Conservation (phyloP, 2,329 filamentous ascomycete genomes). For the Sphaerulina musiva region DNA sequence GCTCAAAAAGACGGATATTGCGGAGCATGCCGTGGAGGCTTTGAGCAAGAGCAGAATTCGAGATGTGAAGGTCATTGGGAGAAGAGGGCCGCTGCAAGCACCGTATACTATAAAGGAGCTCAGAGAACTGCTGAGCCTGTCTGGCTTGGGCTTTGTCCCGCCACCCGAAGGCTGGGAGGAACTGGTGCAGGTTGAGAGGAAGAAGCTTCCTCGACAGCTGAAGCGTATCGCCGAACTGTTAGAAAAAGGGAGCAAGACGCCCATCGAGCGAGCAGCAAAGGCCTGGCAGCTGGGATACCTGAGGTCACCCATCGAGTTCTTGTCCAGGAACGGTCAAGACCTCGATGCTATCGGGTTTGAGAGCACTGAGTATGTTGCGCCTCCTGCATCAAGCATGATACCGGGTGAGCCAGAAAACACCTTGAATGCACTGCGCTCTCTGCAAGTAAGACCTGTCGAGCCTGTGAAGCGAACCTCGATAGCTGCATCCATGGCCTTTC, state of each 20-base stretch:
- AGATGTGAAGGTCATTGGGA: slow-evolving; percentile 77
- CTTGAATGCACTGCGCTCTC: slow-evolving; percentile 27
- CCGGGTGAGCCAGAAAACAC: slow-evolving; percentile 26
- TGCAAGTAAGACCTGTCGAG: slow-evolving; percentile 30
- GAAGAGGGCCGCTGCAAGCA: slow-evolving; percentile 75
- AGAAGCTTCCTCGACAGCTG: slow-evolving; percentile 65
- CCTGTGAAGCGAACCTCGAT: slow-evolving; percentile 37
- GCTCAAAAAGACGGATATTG: slow-evolving; percentile 78
- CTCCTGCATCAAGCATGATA: slow-evolving; percentile 15
- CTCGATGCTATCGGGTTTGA: slow-evolving; percentile 65
- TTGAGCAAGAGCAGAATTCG: slow-evolving; percentile 67
- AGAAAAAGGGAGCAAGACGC: slow-evolving; percentile 60
- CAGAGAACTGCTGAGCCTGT: slow-evolving; percentile 76
- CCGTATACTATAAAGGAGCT: slow-evolving; percentile 94
- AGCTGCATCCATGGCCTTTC: slow-evolving; percentile 68
- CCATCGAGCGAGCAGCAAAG: slow-evolving; percentile 48
- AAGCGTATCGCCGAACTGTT: slow-evolving; percentile 76
- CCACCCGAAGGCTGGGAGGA: slow-evolving; percentile 32
- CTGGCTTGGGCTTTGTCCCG: slow-evolving; percentile 63
- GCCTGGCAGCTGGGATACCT: slow-evolving; percentile 84
- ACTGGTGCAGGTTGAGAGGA: slow-evolving; percentile 48
- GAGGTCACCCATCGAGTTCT: slow-evolving; percentile 67
- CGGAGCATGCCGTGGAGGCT: slow-evolving; percentile 70
- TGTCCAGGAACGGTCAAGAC: slow-evolving; percentile 43
- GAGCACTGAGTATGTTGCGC: slow-evolving; percentile 35